phyloP scores from a whole-genome alignment of 352 stramenopile species.

The Phytophthora syringae region DNA sequence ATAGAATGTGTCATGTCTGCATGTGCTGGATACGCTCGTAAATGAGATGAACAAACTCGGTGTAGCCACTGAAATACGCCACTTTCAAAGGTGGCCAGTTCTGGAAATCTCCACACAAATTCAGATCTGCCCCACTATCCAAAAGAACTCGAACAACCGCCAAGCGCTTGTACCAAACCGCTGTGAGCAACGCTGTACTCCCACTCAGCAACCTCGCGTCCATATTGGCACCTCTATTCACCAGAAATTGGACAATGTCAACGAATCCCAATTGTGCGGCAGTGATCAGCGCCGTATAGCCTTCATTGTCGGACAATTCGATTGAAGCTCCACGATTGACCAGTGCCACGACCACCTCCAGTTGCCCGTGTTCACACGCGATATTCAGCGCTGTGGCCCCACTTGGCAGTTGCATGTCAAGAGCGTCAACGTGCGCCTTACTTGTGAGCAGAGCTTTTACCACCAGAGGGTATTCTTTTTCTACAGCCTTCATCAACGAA shows the following conservation, averaged over 20 bases:
- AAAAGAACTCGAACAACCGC: slow-evolving; percentile 12
- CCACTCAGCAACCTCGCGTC: slow-evolving; percentile 6
- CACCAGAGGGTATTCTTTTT: neutral
- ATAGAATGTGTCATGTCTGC: too few species aligned
- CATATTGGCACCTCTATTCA: slow-evolving; percentile 5
- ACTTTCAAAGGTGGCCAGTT: slow-evolving; percentile 13
- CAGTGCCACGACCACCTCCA: slow-evolving; percentile 5
- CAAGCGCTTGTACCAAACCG: slow-evolving; percentile 7
- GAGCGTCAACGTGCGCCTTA: neutral
- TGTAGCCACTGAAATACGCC: slow-evolving; percentile 17
- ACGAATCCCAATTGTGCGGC: slow-evolving; percentile 1
- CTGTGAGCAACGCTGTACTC: slow-evolving; percentile 8
- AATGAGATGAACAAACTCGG: slow-evolving; percentile 8
- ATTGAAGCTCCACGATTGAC: neutral
- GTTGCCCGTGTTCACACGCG: slow-evolving; percentile 2
- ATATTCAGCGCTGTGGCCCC: slow-evolving; percentile 6
- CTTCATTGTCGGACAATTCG: slow-evolving; percentile 5
- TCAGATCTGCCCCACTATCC: slow-evolving; percentile 14
- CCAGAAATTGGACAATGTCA: slow-evolving; percentile 10
- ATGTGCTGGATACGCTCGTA: slow-evolving; percentile 3
- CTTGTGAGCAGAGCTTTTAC: neutral
- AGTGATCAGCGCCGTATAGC: slow-evolving; percentile 12
- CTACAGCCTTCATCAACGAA: slow-evolving; percentile 2
- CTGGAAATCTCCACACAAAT: slow-evolving; percentile 12
- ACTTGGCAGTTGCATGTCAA: neutral